phyloP scores from a whole-genome alignment of 1,284 basidiomycete genomes.

The Coniferiporia weirii region DNA sequence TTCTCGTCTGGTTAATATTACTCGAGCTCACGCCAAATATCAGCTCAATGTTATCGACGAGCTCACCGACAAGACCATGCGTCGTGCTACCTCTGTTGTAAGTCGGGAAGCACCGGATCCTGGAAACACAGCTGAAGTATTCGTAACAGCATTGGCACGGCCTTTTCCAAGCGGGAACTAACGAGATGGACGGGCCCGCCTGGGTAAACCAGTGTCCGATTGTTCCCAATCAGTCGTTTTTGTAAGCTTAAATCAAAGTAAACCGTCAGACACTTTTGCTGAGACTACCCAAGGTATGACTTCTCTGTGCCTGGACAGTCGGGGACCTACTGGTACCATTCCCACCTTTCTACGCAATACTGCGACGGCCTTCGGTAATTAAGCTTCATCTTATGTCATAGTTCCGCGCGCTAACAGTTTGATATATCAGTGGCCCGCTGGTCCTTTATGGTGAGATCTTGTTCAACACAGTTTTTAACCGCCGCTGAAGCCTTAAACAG shows the following conservation, averaged over 20 bases:
- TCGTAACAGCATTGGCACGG: slow-evolving; percentile 27
- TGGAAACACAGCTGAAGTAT: not conserved
- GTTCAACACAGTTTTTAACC: not conserved
- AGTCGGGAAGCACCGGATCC: not conserved
- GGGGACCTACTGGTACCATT: slow-evolving; percentile 27
- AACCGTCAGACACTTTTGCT: not conserved
- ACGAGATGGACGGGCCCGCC: slow-evolving; percentile 33
- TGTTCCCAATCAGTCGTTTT: slow-evolving; percentile 26
- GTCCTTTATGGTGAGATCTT: slow-evolving; percentile 31
- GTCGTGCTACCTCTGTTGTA: slow-evolving; percentile 27
- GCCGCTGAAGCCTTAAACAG: slow-evolving; percentile 19
- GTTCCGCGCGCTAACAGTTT: slow-evolving; percentile 21
- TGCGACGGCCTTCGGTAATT: slow-evolving; percentile 35
- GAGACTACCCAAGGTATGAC: slow-evolving; percentile 18
- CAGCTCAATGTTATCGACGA: slow-evolving; percentile 24
- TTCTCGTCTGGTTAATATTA: not conserved
- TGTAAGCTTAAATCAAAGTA: slow-evolving; percentile 4
- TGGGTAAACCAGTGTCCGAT: slow-evolving; percentile 37
- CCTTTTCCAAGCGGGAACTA: slow-evolving; percentile 29
- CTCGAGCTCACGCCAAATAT: not conserved
- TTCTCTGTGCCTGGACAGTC: slow-evolving; percentile 29
- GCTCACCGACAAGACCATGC: slow-evolving; percentile 21
- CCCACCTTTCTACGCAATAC: slow-evolving; percentile 34
- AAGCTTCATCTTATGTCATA: not conserved
- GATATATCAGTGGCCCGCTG: slow-evolving; percentile 27